Conservation (phyloP, 2,329 filamentous ascomycete genomes). For the Clonostachys sp. region DNA sequence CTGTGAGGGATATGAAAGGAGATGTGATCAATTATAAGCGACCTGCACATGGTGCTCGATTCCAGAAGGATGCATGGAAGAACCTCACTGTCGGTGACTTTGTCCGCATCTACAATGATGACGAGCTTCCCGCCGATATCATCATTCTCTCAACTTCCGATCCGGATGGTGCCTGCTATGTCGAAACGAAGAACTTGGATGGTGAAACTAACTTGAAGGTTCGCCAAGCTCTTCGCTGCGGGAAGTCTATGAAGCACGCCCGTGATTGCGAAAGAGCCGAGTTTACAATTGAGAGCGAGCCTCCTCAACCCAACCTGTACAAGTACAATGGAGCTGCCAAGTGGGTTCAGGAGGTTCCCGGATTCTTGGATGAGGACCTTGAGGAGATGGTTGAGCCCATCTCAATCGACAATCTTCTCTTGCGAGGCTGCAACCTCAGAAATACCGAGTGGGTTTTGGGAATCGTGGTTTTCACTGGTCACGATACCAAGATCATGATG, state of each 20-base stretch:
- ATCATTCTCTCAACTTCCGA: conserved; percentile 92
- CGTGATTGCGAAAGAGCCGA: conserved; percentile 86
- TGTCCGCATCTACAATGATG: conserved; percentile 92
- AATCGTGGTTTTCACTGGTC: conserved; percentile 88
- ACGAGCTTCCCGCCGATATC: conserved; percentile 90
- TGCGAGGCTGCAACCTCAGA: conserved; percentile 87
- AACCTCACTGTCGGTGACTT: conserved; percentile 93
- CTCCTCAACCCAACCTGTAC: conserved; percentile 90
- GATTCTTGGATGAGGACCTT: conserved; percentile 55
- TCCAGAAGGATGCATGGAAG: conserved; percentile 95
- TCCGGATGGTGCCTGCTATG: conserved; percentile 88
- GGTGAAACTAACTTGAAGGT: conserved; percentile 98
- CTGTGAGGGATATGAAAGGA: conserved; percentile 40
- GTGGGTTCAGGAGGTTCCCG: conserved; percentile 72
- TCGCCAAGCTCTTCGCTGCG: conserved; percentile 82
- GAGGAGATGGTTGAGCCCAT: conserved; percentile 88
- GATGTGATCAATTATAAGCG: conserved; percentile 70
- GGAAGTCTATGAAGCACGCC: conserved; percentile 78
- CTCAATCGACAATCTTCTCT: conserved; percentile 88
- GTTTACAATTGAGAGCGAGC: conserved; percentile 86
- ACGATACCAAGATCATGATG: conserved; percentile 99
- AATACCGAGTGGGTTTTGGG: conserved; percentile 97
- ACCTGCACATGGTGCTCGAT: conserved; percentile 66
- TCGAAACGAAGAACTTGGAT: conserved; percentile 97
- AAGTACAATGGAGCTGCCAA: conserved; percentile 86